These are phyloP conservation scores for Hydnomerulius pinastri DNA, from an alignment of 768 basidiomycete species.

Conservation along the genomic window DNA sequence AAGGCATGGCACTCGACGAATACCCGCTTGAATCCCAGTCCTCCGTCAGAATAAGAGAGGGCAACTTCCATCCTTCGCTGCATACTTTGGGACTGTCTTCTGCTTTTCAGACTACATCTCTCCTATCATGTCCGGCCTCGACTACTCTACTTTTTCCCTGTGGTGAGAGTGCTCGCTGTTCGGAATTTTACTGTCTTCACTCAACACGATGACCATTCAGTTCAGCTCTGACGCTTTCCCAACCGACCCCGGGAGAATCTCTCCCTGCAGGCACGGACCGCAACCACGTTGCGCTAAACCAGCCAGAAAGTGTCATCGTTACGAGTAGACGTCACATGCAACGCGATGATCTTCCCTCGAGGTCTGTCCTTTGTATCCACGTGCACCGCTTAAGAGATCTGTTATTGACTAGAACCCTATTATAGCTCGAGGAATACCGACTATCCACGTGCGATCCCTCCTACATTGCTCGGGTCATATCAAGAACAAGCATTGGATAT, in stretches of 20 bases:
- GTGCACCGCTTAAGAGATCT: constrained; percentile 13
- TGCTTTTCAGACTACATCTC: too few species aligned
- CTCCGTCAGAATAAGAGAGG: constrained; percentile 20
- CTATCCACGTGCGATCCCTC: constrained; percentile 23
- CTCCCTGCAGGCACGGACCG: constrained; percentile 29
- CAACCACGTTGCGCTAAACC: constrained; percentile 21
- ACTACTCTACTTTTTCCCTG: constrained; percentile 31
- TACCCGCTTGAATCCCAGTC: constrained; percentile 24
- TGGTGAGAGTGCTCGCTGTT: constrained; percentile 12
- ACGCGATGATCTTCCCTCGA: constrained; percentile 37
- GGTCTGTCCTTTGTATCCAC: constrained; percentile 31
- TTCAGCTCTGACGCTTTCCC: constrained; percentile 29
- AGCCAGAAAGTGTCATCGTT: constrained; percentile 30
- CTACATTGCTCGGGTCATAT: constrained; percentile 20
- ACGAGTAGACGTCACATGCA: constrained; percentile 24
- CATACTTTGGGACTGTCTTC: constrained; percentile 6
- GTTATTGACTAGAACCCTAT: constrained; percentile 18
- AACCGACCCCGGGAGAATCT: constrained; percentile 23
- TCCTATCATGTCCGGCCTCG: constrained; percentile 22
- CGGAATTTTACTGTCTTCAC: not conserved
- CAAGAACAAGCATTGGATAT: constrained; percentile 19
- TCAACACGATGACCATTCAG: constrained; percentile 11
- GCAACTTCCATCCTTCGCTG: constrained; percentile 14
- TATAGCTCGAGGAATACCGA: constrained; percentile 19
- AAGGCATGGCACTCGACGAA: constrained; percentile 22